phyloP scores from a whole-genome alignment of 306 rosid species.

The Cucurbita ficifolia region DNA sequence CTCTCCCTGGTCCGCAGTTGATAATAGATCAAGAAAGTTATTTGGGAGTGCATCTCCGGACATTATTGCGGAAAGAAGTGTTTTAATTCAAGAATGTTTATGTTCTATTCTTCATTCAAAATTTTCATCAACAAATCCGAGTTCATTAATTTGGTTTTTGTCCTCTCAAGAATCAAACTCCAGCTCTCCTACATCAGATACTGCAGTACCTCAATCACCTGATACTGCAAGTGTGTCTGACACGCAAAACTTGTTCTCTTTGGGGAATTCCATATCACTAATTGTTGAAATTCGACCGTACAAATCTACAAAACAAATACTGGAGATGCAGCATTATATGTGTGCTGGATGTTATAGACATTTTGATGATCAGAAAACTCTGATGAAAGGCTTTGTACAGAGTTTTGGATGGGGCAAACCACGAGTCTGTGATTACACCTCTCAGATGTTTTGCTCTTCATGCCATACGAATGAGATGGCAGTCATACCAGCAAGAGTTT shows the following conservation, averaged over 20 bases:
- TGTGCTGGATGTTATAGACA: conserved; percentile 94
- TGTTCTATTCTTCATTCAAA: conserved; percentile 50
- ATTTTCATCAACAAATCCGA: conserved; percentile 47
- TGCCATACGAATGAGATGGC: conserved; percentile 90
- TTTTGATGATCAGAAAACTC: conserved; percentile 67
- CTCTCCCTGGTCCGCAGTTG: conserved; percentile 72
- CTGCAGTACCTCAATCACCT: conserved; percentile 21
- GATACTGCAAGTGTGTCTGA: conserved; percentile 16
- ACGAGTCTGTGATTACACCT: conserved; percentile 82
- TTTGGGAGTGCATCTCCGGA: conserved; percentile 88
- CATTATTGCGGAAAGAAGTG: conserved; percentile 81
- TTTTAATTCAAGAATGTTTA: conserved; percentile 78
- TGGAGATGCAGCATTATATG: conserved; percentile 73
- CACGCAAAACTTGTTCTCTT: conserved; percentile 26
- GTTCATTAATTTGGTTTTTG: conserved; percentile 64
- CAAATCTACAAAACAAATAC: conserved; percentile 64
- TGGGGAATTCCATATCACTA: conserved; percentile 83
- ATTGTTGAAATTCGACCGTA: conserved; percentile 69
- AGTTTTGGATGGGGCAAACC: conserved; percentile 96
- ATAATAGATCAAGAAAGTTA: conserved; percentile 64
- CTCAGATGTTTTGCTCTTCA: conserved; percentile 79
- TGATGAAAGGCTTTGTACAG: conserved; percentile 67
- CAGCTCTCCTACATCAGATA: conserved; percentile 30
- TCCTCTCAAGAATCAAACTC: conserved; percentile 63
- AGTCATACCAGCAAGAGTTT: conserved; percentile 88